Evolutionary conservation across 805 yeast species (phyloP).

Genomic region (Isabelozyma heimii): DNA sequence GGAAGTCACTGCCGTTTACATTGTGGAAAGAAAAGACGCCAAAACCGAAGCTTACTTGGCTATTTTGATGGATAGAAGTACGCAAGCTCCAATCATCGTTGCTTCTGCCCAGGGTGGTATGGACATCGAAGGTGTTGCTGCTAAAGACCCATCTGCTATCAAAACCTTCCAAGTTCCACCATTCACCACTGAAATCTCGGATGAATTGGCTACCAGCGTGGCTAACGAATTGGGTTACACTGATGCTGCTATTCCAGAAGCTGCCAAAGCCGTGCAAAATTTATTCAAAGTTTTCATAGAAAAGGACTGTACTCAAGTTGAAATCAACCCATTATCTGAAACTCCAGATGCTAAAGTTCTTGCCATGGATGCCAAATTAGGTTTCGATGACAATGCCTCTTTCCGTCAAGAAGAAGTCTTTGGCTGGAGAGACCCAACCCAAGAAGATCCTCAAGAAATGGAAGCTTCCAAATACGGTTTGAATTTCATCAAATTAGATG

Average conservation of each 20-base stretch:
- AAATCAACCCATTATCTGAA: slow-evolving; percentile 97
- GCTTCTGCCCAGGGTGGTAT: slow-evolving; percentile 99
- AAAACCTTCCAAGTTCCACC: slow-evolving; percentile 77
- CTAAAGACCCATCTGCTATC: slow-evolving; percentile 85
- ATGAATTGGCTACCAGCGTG: slow-evolving; percentile 67
- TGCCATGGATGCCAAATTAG: slow-evolving; percentile 99
- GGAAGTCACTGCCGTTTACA: slow-evolving; percentile 92
- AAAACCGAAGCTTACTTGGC: slow-evolving; percentile 94
- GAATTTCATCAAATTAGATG: slow-evolving; percentile 96
- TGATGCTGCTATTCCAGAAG: slow-evolving; percentile 72
- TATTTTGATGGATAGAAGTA: slow-evolving; percentile 89
- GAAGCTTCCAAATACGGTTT: slow-evolving; percentile 86
- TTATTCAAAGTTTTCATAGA: slow-evolving; percentile 87
- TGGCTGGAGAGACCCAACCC: slow-evolving; percentile 95
- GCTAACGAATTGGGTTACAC: slow-evolving; percentile 84
- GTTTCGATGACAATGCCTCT: slow-evolving; percentile 94
- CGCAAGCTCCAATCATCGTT: slow-evolving; percentile 87
- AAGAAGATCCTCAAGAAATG: slow-evolving; percentile 97
- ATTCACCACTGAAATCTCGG: slow-evolving; percentile 76
- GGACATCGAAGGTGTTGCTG: slow-evolving; percentile 99
- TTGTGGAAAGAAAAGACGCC: slow-evolving; percentile 92
- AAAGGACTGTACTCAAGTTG: slow-evolving; percentile 96
- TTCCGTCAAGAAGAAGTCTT: slow-evolving; percentile 94
- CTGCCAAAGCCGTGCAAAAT: slow-evolving; percentile 82
- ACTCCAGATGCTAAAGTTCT: slow-evolving; percentile 84